Evolutionary conservation across 139 green algal species (phyloP).

Genomic region (Closterium sp.): DNA sequence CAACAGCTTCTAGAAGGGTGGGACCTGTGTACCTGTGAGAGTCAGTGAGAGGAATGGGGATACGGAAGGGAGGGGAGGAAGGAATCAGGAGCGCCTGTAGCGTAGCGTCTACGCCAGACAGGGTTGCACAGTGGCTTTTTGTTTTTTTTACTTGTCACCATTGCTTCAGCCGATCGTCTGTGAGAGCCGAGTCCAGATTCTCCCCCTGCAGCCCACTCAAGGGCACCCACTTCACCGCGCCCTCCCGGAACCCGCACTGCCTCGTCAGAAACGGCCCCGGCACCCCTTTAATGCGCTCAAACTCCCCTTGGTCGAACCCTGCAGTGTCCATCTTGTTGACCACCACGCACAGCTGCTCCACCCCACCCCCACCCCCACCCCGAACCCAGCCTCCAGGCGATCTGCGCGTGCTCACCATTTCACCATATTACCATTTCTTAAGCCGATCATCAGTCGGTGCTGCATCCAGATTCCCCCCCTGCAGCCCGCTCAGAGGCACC

Average conservation of each 20-base stretch:
- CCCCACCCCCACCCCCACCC: too few relatives aligned
- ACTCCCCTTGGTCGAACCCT: slow-evolving; percentile 80
- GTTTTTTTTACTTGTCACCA: too few relatives aligned
- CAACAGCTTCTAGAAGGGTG: slow-evolving; percentile 71
- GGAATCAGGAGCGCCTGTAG: not conserved
- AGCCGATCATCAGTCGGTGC: slow-evolving; percentile 55
- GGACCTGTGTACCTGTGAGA: slow-evolving; percentile 57
- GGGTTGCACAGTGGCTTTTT: too few relatives aligned
- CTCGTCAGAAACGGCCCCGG: slow-evolving; percentile 77
- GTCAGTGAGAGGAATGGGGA: not conserved
- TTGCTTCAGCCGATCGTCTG: too few relatives aligned
- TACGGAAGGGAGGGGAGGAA: not conserved
- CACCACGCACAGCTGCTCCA: slow-evolving; percentile 88
- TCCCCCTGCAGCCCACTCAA: too few relatives aligned
- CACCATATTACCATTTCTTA: slow-evolving; percentile 62
- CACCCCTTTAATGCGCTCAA: slow-evolving; percentile 69
- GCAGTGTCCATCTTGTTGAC: slow-evolving; percentile 88
- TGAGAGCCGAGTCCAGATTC: too few relatives aligned
- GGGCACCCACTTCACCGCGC: too few relatives aligned
- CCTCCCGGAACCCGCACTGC: too few relatives aligned
- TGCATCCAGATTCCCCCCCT: not conserved
- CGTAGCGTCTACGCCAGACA: too few relatives aligned
- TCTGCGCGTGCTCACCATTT: slow-evolving; percentile 95
- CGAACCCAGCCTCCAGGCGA: slow-evolving; percentile 84
- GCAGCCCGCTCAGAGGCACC: not conserved